A percentile compares a stretch with the other conserved stretches of the same genome.
Evolutionary conservation across 768 basidiomycete genomes (phyloP).

Genomic region (Fistulinella prunicolor): DNA sequence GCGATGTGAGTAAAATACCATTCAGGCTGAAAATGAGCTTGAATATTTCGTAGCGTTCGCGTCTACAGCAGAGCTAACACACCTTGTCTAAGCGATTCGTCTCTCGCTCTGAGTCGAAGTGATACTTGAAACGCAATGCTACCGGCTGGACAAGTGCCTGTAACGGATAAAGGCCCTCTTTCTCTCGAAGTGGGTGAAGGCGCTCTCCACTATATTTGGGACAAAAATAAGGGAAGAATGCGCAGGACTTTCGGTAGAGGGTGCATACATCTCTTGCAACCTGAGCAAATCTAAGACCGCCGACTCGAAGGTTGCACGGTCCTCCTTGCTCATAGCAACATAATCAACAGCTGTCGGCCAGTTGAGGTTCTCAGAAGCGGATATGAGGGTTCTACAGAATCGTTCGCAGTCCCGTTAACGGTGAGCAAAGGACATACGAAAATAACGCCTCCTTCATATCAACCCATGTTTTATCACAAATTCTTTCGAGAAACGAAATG

Average conservation of each 20-base stretch:
- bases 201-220: constrained; percentile 47
- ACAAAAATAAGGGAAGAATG: constrained; percentile 4
- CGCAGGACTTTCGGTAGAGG: background rate
- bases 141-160: constrained; percentile 84
- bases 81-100: constrained; percentile 96
- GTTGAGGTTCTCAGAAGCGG: constrained; percentile 67
- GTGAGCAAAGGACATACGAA: constrained; percentile 37
- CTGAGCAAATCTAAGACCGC: constrained; percentile 74
- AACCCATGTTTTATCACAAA: constrained; percentile 73
- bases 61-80: background rate
- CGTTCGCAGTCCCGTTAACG: background rate
- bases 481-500: constrained; percentile 53
- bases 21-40: constrained; percentile 63
- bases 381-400: constrained; percentile 52
- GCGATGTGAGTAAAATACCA: constrained; percentile 95
- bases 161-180: constrained; percentile 72
- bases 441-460: constrained; percentile 67
- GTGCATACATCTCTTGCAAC: constrained; percentile 74
- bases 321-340: constrained; percentile 42
- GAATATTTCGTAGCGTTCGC: background rate
- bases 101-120: constrained; percentile 82
- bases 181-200: constrained; percentile 33
- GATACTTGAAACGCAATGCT: constrained; percentile 86
- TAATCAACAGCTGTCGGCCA: constrained; percentile 85
- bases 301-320: constrained; percentile 65